Evolutionary conservation across 306 rosid species (phyloP), one percentile per base, ranked within the genome.

Genomic region (Quercus parvula): DNA sequence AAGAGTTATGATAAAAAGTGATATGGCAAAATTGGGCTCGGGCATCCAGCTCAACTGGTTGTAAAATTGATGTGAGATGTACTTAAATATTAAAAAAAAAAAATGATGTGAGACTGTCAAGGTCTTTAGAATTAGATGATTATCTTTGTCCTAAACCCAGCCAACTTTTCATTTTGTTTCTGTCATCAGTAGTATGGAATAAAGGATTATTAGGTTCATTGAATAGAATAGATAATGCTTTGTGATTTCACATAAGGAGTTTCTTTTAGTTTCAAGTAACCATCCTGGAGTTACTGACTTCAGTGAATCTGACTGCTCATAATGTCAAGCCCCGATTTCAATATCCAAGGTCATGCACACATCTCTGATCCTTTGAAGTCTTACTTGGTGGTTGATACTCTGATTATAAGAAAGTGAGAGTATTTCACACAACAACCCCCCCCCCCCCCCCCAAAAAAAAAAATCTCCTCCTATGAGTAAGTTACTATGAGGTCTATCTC

Each of bases 381-480:
- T 59, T 59, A 27, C 33, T 24, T 59, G 18, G 69, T 63, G 63
- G 69, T 0, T 27, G 15, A 27, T 62, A 27, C 6, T 62, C 69
- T 15, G n/a, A 14, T 63, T 12, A 28, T 63, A 63, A 63, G 33
- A 63, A 13, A 59, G 4, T 24, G 67, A 24, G 31, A 31, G 28
- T 59, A 20, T 59, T 22, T 59, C 2, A 35, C 5, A 0, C 0
- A 0, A 0, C 46, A 10, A 9, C 0, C 44, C 2, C 41, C 41
- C 41, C 2, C 2, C 0, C 0, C 0, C 1, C 3, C 14, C 2
- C 0, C 0, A 24, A 24, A n/a, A n/a, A n/a, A n/a, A n/a, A n/a
- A n/a, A 24, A 24, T 14, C 17, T 9, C 38, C n/a, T 28, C 35
- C 8, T 2, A 13, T 1, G 70, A 15, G 41, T 63, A 27, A 63